A percentile compares a stretch with the other conserved stretches of the same genome.
These are phyloP conservation scores for Blastobotrys terrestris DNA, from an alignment of 805 yeast species.

Conservation along the genomic window DNA sequence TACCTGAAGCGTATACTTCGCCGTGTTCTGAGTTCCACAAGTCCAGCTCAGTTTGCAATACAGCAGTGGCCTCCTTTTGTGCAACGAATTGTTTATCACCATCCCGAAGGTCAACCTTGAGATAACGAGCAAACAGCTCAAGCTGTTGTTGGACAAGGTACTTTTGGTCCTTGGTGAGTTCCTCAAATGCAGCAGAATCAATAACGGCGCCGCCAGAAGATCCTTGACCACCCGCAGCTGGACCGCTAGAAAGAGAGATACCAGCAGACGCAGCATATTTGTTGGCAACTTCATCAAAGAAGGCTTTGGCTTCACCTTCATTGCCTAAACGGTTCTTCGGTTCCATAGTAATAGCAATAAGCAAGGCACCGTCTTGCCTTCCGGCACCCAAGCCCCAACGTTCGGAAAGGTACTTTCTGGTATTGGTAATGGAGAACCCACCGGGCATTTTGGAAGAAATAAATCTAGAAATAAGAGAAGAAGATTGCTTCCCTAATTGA, in stretches of 20 bases:
- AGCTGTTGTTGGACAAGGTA: constrained; percentile 70
- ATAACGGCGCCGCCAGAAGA: constrained; percentile 71
- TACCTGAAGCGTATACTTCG: constrained; percentile 88
- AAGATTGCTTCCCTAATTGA: constrained; percentile 86
- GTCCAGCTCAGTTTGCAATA: constrained; percentile 85
- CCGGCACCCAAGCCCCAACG: constrained; percentile 92
- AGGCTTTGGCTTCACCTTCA: constrained; percentile 86
- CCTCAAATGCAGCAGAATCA: constrained; percentile 94
- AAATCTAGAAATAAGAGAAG: constrained; percentile 82
- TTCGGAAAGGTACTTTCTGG: constrained; percentile 85
- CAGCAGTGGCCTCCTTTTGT: constrained; percentile 78
- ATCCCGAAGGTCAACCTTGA: constrained; percentile 83
- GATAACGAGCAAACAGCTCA: constrained; percentile 90
- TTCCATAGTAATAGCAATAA: constrained; percentile 79
- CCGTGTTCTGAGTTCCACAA: constrained; percentile 89
- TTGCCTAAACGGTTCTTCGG: constrained; percentile 83
- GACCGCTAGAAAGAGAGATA: constrained; percentile 61
- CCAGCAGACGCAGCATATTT: constrained; percentile 84
- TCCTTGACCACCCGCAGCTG: constrained; percentile 47
- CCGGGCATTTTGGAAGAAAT: constrained; percentile 99
- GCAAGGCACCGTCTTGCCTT: constrained; percentile 86
- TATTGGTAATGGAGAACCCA: constrained; percentile 88
- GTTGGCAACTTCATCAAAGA: constrained; percentile 73
- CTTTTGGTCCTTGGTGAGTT: constrained; percentile 63
- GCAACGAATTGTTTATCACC: constrained; percentile 81